Evolutionary conservation across 106 monocot genomes (phyloP), one percentile per base, ranked within the genome.

Genomic region (Agapanthus africanus): DNA sequence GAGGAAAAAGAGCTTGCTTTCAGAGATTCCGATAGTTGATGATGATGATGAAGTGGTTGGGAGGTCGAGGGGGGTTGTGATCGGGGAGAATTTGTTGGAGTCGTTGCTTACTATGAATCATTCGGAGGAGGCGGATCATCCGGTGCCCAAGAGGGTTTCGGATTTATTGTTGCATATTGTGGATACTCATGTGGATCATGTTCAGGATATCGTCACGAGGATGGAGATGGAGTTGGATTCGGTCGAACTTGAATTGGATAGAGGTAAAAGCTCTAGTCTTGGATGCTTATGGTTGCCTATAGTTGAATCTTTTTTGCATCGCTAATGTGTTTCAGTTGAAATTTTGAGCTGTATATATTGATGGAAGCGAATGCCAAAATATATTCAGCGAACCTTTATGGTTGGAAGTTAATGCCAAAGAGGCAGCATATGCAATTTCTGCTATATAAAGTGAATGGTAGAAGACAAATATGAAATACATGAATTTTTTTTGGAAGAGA

Each of bases 111-210:
- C 80, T 9, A 83, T 85, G 90, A 90, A 90, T 37, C 90, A 90
- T 47, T 80, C 85, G 1, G 83, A 78, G 74, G 90, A 86, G 78
- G 83, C 86, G 7, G 90, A 90, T 70, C 80, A 81, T 57, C 85
- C 82, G 1, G 90, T 90, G 65, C 85, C 90, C 0, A 73, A 50
- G 15, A 44, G 66, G 13, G 73, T 86, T 11, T 78, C 90, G 4
- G 78, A 83, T 65, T 54, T 90, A 10, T 38, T 90, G 54, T 71
- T 86, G 68, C 90, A 90, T 37, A 54, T 90, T 11, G 54, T 90
- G 4, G 86, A 83, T 40, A 90, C 85, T 3, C 85, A 90, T 60
- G 78, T 90, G 0, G 90, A 90, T 71, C 90, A 90, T 3, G 65
- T 88, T 37, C 81, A 84, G 73, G 88, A 88, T 57, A 79, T 88